Base-by-base conservation (phyloP, 2,329 filamentous ascomycete genomes). In the Aspergillus neoniger region DNA sequence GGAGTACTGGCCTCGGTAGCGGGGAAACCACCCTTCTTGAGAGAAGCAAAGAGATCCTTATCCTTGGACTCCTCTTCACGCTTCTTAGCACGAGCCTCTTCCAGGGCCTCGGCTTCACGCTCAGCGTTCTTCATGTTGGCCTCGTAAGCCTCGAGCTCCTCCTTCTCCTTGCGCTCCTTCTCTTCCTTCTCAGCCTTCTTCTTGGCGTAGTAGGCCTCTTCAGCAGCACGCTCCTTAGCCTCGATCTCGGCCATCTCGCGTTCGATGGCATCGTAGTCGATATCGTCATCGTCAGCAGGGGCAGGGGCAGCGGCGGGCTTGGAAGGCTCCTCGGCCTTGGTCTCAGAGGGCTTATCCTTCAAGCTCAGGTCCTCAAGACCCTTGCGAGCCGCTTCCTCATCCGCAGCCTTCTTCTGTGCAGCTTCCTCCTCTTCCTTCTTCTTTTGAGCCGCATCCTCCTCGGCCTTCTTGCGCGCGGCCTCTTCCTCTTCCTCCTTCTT, bases 121-220 rank as follows among this genome's bases (percentile, higher is more conserved):
- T 82, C 80, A 38, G 79, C 76, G 63, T 77, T 73, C 70, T 81
- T 81, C 79, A 82, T 80, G 65, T 78, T 81, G 57, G 74, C 74
- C 58, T 81, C 77, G 28, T 77, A 80, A 53, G 74, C 70, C 39
- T 78, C 78, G 14, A 64, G 74, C 41, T 80, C 79, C 57, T 82
- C 79, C 51, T 77, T 76, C 63, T 80, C 78, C 66, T 80, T 80
- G 63, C 77, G 76, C 25, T 72, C 78, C 38, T 72, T 70, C 63
- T 78, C 79, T 62, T 80, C 80, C 76, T 91, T 91, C 73, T 92
- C 88, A n/a, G 87, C 88, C 70, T 91, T 86, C 77, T 92, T 93
- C 77, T 91, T 90, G 73, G 91, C 88, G 73, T 91, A 71, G 67
- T 82, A 82, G 14, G 75, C 77, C 49, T 75, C 77, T 62, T 82